Base-by-base conservation (phyloP, 371 early-diverging fungal species). In the Rhizomucor miehei region DNA sequence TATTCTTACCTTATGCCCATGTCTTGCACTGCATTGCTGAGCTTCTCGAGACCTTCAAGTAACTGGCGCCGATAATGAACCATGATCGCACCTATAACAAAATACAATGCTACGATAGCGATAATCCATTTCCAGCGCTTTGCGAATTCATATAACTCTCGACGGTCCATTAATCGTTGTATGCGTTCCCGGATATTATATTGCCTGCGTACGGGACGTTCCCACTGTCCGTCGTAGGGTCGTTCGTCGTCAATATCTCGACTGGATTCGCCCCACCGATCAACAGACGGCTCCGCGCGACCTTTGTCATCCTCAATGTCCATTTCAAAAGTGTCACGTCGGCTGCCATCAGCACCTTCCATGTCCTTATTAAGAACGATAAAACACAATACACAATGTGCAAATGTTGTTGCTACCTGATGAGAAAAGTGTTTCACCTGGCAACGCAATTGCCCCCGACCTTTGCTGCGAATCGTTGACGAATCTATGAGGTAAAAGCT, bases 1-100 rank as follows among this genome's bases (percentile, higher is more conserved):
- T 12, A 9, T 11, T 16, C 9, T 48, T 49, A 71, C 75, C 66
- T 58, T 17, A 44, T 46, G 10, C 77, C 77, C 71, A 77, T 65
- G 17, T 25, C 61, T 41, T 49, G 40, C 10, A 77, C 48, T 11
- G 54, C 49, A 37, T 59, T 37, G 37, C 72, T 71, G 1, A 77
- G 48, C 11, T 49, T 51, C 56, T 77, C 77, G 17, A 77, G 56
- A 14, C 56, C 59, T 37, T 61, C 48, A n/a, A 69, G 60, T 6
- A 70, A 37, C n/a, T 77, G 60, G 25, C 48, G 45, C 25, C 74
- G 59, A 51, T 64, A 71, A 21, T 44, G 17, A 38, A 44, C 59
- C 56, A 68, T 60, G 47, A 77, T 37, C 13, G 60, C 34, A 3
- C 60, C 58, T 37, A 69, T 46, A 0, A 67, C 41, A 5, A 47